Evolutionary conservation across 2,329 filamentous ascomycete species (phyloP).

Genomic region (Colletotrichum filicis): DNA sequence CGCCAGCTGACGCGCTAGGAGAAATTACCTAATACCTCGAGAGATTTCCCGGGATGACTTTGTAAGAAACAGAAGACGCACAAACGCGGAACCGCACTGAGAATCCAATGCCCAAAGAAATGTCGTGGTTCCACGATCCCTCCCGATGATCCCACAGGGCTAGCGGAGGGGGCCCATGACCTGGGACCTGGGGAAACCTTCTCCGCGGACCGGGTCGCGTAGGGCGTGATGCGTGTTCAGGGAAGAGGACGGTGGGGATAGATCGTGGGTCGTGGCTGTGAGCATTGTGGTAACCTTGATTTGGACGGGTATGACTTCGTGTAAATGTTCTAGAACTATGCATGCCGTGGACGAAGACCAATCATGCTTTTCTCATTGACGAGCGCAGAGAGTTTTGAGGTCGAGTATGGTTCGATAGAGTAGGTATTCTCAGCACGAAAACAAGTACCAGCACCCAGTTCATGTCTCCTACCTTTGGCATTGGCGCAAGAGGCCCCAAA

Average conservation of each 20-base stretch:
- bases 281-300: background rate
- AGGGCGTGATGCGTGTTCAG: background rate
- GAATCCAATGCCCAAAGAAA: background rate
- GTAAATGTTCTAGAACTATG: too few relatives aligned
- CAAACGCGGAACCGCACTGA: background rate
- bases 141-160: background rate
- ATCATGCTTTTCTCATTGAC: too few relatives aligned
- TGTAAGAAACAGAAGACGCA: background rate
- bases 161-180: background rate
- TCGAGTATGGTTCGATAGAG: too few relatives aligned
- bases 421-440: too few relatives aligned
- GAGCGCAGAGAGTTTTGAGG: too few relatives aligned
- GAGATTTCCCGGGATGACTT: background rate
- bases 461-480: too few relatives aligned
- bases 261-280: background rate
- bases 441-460: too few relatives aligned
- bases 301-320: too few relatives aligned
- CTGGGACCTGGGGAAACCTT: background rate
- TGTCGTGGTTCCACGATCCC: too few relatives aligned
- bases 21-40: background rate
- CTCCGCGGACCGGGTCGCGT: background rate
- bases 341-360: too few relatives aligned
- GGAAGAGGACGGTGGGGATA: background rate
- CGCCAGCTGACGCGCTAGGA: background rate
- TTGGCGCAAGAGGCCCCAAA: background rate